Evolutionary conservation across 23 red algal genomes (phyloP).

Genomic region (Gracilaria vermiculophylla): DNA sequence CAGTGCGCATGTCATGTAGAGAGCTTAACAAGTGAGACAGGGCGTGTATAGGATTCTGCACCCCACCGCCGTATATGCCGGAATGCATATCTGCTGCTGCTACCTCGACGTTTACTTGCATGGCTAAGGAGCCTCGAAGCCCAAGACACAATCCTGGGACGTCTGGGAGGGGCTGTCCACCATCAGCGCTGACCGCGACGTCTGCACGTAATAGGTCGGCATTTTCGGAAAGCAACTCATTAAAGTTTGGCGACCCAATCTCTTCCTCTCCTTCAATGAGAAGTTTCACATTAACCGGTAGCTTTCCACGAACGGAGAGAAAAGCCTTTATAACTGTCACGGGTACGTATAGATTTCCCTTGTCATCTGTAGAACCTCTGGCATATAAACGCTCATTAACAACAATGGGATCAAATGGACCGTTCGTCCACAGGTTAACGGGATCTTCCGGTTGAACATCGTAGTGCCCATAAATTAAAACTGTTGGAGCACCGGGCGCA

Average conservation of each 20-base stretch:
- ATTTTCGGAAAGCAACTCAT: conserved; percentile 35
- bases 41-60: conserved; percentile 87
- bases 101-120: conserved; percentile 63
- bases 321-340: conserved; percentile 64
- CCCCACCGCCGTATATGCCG: conserved; percentile 80
- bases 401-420: conserved; percentile 77
- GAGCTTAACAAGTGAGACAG: conserved; percentile 59
- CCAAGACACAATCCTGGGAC: conserved; percentile 53
- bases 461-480: conserved; percentile 86
- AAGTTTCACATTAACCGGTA: conserved; percentile 84
- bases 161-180: conserved; percentile 56
- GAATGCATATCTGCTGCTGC: conserved; percentile 80
- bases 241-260: conserved; percentile 77
- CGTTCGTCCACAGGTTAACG: conserved; percentile 67
- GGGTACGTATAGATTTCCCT: conserved; percentile 68
- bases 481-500: conserved; percentile 36
- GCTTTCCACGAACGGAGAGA: conserved; percentile 27
- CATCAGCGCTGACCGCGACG: conserved; percentile 78
- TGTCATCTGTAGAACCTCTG: conserved; percentile 91
- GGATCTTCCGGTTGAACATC: conserved; percentile 93
- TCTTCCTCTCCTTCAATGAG: conserved; percentile 95
- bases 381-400: conserved; percentile 74
- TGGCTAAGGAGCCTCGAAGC: conserved; percentile 65
- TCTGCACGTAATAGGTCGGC: conserved; percentile 43
- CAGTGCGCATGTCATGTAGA: conserved; percentile 43